Conservation (phyloP, 192 early-diverging fungal species). For the Linnemannia elongata region DNA sequence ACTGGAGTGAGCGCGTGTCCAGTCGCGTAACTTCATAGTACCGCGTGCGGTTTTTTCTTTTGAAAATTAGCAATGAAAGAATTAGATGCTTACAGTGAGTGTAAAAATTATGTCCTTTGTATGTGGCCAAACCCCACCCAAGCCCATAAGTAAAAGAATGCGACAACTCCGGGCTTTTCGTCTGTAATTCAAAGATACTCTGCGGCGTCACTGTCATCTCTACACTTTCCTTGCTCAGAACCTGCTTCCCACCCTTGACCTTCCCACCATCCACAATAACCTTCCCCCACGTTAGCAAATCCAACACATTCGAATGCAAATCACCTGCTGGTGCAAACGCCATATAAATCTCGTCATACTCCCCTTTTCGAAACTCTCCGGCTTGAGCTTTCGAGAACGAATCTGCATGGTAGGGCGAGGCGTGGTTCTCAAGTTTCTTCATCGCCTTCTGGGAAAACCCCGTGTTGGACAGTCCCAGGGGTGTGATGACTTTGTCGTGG, state of each 20-base stretch:
- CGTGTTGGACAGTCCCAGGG: neutral
- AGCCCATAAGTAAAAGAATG: conserved; percentile 8
- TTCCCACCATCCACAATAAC: conserved; percentile 11
- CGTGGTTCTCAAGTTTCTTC: neutral
- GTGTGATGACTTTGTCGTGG: neutral
- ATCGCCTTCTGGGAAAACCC: neutral
- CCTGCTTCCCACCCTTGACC: conserved; percentile 17
- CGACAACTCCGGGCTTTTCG: neutral
- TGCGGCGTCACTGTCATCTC: conserved; percentile 8
- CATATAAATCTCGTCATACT: conserved; percentile 7
- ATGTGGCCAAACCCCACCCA: conserved; percentile 12
- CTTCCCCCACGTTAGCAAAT: conserved; percentile 14
- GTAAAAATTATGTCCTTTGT: conserved; percentile 20
- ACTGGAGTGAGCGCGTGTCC: neutral
- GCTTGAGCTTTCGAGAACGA: conserved; percentile 3
- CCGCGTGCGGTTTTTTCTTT: too few species aligned
- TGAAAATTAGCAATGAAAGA: neutral
- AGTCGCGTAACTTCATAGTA: too few species aligned
- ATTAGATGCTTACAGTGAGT: conserved; percentile 11
- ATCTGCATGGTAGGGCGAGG: neutral
- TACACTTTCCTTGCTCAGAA: conserved; percentile 14
- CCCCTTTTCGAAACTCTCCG: neutral
- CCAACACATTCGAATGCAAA: conserved; percentile 19
- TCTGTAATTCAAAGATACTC: neutral
- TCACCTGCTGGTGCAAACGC: conserved; percentile 2